These are phyloP conservation scores for Coniella lustricola DNA, from an alignment of 2,329 filamentous ascomycete genomes.

Conservation along the genomic window DNA sequence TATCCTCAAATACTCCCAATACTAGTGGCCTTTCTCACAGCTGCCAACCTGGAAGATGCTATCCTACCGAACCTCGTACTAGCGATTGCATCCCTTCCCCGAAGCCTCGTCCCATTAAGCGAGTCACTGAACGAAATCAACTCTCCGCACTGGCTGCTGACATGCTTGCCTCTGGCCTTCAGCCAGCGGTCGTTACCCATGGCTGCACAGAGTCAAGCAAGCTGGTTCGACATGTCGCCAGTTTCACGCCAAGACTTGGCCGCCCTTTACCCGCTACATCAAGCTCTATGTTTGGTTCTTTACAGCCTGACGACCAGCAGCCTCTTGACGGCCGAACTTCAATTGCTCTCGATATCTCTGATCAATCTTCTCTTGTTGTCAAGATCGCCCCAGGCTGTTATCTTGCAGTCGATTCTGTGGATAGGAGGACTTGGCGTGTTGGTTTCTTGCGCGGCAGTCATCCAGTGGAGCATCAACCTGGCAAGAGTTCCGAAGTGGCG, in stretches of 20 bases:
- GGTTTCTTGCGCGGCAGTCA: constrained; percentile 62
- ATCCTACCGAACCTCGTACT: constrained; percentile 78
- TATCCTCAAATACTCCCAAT: constrained; percentile 75
- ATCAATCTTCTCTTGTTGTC: constrained; percentile 77
- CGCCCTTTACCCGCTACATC: constrained; percentile 72
- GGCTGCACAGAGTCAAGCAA: constrained; percentile 18
- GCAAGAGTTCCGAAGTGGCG: constrained; percentile 89
- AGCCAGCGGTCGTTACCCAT: constrained; percentile 25
- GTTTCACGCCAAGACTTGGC: constrained; percentile 24
- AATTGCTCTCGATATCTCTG: constrained; percentile 74
- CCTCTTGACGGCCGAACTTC: constrained; percentile 77
- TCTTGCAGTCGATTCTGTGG: constrained; percentile 81
- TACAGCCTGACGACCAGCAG: constrained; percentile 83
- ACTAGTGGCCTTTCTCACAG: constrained; percentile 68
- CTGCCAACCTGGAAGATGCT: constrained; percentile 50
- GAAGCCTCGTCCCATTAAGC: constrained; percentile 60
- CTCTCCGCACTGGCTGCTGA: constrained; percentile 70
- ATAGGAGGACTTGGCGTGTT: constrained; percentile 72
- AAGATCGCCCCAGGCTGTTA: constrained; percentile 72
- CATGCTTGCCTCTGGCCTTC: constrained; percentile 60
- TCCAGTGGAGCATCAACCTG: constrained; percentile 77
- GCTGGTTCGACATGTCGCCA: background rate
- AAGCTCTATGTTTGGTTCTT: constrained; percentile 64
- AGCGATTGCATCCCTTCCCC: constrained; percentile 68
- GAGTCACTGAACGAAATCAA: constrained; percentile 52